A percentile compares a stretch with the other conserved stretches of the same genome.
Evolutionary conservation across 1,284 basidiomycete species (phyloP).

Genomic region (Ustilago lituana): DNA sequence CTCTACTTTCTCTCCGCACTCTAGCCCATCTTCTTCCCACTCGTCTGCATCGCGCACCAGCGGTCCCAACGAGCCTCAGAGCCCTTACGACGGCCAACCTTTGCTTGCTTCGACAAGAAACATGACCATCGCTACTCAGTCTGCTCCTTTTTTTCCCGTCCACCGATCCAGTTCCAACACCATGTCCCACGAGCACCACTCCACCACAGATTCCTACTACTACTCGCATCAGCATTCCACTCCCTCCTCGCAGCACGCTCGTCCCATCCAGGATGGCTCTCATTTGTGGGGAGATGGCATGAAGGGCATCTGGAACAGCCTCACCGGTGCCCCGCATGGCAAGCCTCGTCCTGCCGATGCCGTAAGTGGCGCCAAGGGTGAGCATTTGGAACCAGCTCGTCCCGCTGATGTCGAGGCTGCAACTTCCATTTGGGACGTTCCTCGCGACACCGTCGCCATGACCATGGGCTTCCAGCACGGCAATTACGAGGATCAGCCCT

Average conservation of each 20-base stretch:
- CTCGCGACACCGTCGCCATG: constrained; percentile 49
- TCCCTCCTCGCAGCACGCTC: constrained; percentile 9
- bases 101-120: constrained; percentile 7
- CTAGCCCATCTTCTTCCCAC: constrained; percentile 17
- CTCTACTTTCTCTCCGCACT: constrained; percentile 11
- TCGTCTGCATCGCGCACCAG: constrained; percentile 15
- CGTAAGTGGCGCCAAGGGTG: constrained; percentile 13
- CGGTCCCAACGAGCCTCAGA: constrained; percentile 23
- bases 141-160: background rate
- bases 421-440: constrained; percentile 42
- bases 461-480: constrained; percentile 45
- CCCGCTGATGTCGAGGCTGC: constrained; percentile 42
- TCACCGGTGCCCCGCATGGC: constrained; percentile 39
- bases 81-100: constrained; percentile 33
- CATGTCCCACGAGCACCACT: constrained; percentile 9
- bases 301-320: constrained; percentile 46
- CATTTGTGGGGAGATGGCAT: constrained; percentile 46
- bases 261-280: constrained; percentile 34
- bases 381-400: constrained; percentile 33
- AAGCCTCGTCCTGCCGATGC: constrained; percentile 20
- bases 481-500: constrained; percentile 32
- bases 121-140: constrained; percentile 14
- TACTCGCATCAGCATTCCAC: constrained; percentile 15
- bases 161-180: background rate
- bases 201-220: background rate